phyloP scores from a whole-genome alignment of 208 protist species.

The Leishmania lainsoni region DNA sequence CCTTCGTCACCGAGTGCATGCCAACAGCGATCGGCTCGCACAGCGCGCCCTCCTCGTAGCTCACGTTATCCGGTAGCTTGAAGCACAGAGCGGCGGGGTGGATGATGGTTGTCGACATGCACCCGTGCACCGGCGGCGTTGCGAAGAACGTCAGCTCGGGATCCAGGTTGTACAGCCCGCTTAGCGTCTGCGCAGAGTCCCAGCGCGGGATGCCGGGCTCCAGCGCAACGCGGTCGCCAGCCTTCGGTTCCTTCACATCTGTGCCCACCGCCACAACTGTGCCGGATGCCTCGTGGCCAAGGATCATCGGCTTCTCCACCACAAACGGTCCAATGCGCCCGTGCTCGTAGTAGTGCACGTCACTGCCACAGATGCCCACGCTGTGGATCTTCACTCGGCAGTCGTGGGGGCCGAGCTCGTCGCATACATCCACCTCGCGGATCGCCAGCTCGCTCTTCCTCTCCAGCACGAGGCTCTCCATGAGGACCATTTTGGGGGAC shows the following conservation, averaged over 20 bases:
- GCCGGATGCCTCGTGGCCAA: constrained; percentile 71
- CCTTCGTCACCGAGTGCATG: constrained; percentile 64
- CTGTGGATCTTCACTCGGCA: constrained; percentile 62
- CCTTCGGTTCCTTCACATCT: constrained; percentile 47
- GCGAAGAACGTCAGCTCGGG: constrained; percentile 72
- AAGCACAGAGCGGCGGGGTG: constrained; percentile 66
- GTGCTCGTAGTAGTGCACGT: constrained; percentile 73
- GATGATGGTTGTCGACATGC: constrained; percentile 50
- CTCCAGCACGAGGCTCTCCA: constrained; percentile 57
- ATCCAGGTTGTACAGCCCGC: constrained; percentile 76
- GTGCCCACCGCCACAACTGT: constrained; percentile 54
- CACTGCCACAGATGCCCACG: constrained; percentile 73
- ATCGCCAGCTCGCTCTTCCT: constrained; percentile 40
- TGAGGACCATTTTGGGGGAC: constrained; percentile 40
- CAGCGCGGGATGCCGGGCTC: constrained; percentile 74
- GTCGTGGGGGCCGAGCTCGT: constrained; percentile 47
- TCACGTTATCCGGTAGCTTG: constrained; percentile 67
- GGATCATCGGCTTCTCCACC: constrained; percentile 62
- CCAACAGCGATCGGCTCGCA: constrained; percentile 67
- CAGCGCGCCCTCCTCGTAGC: constrained; percentile 69
- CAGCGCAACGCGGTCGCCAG: constrained; percentile 71
- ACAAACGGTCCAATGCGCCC: constrained; percentile 61
- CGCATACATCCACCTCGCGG: constrained; percentile 50
- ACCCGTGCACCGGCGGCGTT: constrained; percentile 67
- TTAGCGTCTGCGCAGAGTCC: constrained; percentile 51